Evolutionary conservation across 2,329 filamentous ascomycete genomes (phyloP).

Genomic region (Fonsecaea monophora): DNA sequence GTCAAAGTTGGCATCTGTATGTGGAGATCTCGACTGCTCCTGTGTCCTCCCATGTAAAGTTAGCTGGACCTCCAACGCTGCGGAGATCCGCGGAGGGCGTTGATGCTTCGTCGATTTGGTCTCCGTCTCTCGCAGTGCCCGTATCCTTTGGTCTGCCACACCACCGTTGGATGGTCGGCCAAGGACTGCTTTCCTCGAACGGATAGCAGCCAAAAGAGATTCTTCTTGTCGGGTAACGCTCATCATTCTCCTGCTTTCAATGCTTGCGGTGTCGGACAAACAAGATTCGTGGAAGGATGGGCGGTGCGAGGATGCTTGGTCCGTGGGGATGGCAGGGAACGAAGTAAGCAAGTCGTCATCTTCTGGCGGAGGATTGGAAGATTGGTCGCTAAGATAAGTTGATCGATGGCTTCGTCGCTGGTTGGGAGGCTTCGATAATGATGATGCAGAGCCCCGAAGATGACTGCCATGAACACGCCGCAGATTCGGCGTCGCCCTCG

Average conservation of each 20-base stretch:
- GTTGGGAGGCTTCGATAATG: slow-evolving; percentile 5
- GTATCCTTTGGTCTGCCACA: slow-evolving; percentile 46
- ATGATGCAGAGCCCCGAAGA: slow-evolving; percentile 33
- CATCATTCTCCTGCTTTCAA: slow-evolving; percentile 55
- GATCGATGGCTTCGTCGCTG: slow-evolving; percentile 15
- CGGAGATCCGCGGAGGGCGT: slow-evolving; percentile 7
- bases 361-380: slow-evolving; percentile 23
- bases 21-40: slow-evolving; percentile 8
- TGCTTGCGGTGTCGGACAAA: slow-evolving; percentile 37
- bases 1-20: slow-evolving; percentile 30
- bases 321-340: slow-evolving; percentile 34
- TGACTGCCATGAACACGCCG: slow-evolving; percentile 20
- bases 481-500: slow-evolving; percentile 26
- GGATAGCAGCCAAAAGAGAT: slow-evolving; percentile 58
- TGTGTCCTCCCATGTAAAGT: slow-evolving; percentile 7
- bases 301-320: slow-evolving; percentile 23
- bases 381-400: slow-evolving; percentile 33
- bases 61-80: slow-evolving; percentile 10
- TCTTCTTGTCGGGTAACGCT: slow-evolving; percentile 62
- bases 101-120: slow-evolving; percentile 5
- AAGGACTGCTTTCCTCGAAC: slow-evolving; percentile 56
- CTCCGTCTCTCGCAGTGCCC: slow-evolving; percentile 13
- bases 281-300: slow-evolving; percentile 30
- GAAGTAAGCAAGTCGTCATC: slow-evolving; percentile 36
- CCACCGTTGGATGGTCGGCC: slow-evolving; percentile 37